These are phyloP conservation scores for Artomyces pyxidatus DNA, from an alignment of 768 basidiomycete genomes.

Conservation along the genomic window DNA sequence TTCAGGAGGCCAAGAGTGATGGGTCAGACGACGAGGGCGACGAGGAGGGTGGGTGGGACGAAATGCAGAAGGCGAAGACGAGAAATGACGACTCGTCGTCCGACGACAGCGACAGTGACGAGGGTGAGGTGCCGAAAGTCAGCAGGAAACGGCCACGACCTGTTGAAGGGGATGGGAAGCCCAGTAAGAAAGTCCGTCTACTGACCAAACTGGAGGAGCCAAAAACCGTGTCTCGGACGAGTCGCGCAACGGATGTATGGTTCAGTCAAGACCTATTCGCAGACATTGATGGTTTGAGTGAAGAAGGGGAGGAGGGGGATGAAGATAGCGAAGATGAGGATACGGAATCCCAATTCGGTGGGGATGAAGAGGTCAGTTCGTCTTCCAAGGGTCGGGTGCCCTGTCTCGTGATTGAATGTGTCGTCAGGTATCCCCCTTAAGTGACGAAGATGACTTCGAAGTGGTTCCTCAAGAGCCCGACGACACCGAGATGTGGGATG, in stretches of 20 bases:
- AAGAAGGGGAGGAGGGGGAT: constrained; percentile 26
- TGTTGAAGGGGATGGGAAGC: constrained; percentile 19
- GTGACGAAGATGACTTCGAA: constrained; percentile 61
- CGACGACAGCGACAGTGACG: constrained; percentile 43
- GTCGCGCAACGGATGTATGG: constrained; percentile 77
- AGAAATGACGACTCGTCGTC: constrained; percentile 35
- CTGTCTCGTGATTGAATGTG: constrained; percentile 1
- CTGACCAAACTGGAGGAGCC: constrained; percentile 39
- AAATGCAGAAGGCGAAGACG: constrained; percentile 48
- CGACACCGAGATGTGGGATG: constrained; percentile 69
- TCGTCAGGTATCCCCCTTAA: constrained; percentile 13
- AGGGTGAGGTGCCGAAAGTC: constrained; percentile 23
- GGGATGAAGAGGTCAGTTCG: constrained; percentile 8
- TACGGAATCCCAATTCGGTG: constrained; percentile 19
- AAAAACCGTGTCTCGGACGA: constrained; percentile 26
- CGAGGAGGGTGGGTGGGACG: constrained; percentile 63
- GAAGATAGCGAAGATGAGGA: constrained; percentile 27
- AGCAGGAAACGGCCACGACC: constrained; percentile 36
- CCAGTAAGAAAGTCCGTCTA: constrained; percentile 45
- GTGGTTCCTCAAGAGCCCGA: constrained; percentile 54
- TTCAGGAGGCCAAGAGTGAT: constrained; percentile 33
- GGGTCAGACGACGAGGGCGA: constrained; percentile 32
- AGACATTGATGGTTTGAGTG: constrained; percentile 34
- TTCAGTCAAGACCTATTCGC: constrained; percentile 90
- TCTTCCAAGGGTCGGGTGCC: not conserved